Evolutionary conservation across 305 asterid species (phyloP), one percentile per base, ranked within the genome.

Genomic region (Fraxinus latifolia): DNA sequence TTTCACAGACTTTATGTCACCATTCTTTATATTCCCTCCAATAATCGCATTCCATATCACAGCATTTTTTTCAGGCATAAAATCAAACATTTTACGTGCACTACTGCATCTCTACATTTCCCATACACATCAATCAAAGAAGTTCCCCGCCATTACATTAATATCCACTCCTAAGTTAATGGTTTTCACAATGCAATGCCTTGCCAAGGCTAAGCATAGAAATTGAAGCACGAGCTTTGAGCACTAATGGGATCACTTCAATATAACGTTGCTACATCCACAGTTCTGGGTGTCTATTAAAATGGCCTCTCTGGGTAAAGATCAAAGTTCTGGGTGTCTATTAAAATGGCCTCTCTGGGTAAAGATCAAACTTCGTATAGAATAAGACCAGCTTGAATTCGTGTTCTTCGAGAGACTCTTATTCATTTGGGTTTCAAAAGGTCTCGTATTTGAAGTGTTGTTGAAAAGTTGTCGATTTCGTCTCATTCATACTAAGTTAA

Each of bases 11-110:
- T 33, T 47, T 1, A 86, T 72, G 37, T 87, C 77, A 3, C 93
- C 91, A 23, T 73, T 87, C 83, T 87, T 88, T 89, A 90, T 87
- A 82, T 90, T 90, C 74, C 93, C 96, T 25, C 92, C 93, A 0
- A 92, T 87, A 93, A 93, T 91, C 17, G 98, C 91, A 84, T 92
- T 95, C 94, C 95, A 90, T 5, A 96, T 88, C 15, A 88, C 82
- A 42, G 53, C n/a, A 37, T 37, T 37, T 37, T 14, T 37, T 37
- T 37, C 47, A 8, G 14, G 12, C 47, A 37, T 37, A 37, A 37
- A 37, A 37, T 37, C 47, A 37, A 37, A 37, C 47, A 37, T 37
- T 37, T 37, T 8, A 37, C 47, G 47, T 8, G 47, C 47, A 37
- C 47, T 8, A 8, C 47, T 37, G 14, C 47, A 8, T 37, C 47